Base-by-base conservation (phyloP, 345 rosid genomes). In the Eucalyptus virginea region DNA sequence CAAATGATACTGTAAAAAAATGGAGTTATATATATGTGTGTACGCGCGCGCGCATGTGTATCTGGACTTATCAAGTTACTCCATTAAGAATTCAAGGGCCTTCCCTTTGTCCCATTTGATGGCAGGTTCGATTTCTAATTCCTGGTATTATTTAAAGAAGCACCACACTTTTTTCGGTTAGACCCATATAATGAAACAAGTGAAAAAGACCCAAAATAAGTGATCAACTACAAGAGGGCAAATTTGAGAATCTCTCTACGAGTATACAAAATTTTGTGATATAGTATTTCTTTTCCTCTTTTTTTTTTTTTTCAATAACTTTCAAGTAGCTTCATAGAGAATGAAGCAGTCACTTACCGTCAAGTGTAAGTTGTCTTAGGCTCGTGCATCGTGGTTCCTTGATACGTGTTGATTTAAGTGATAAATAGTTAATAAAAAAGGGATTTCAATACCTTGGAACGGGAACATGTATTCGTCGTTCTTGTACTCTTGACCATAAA, bases 91-190 rank as follows among this genome's bases (percentile, higher is more conserved):
- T 89, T 96, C 99, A 87, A 98, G 97, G 86, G 98, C 98, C 91
- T 95, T 96, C 69, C 99, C 99, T 91, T 91, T 97, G 93, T 98
- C 96, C 99, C 99, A 96, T 89, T 97, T 94, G 87, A 97, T 98
- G 19, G 91, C 92, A 26, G 98, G 96, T 37, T 98, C 96, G 86
- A 98, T 95, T 93, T 97, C 99, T 14, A 96, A 88, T n/a, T 96
- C 98, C 99, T 96, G 34, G 92, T 88, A 90, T 87, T 67, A 90
- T 28, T 77, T 3, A 86, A 86, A 49, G 54, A 30, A 50, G 16
- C 32, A 50, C 97, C 96, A 95, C 98, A 98, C 90, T 34, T 30
- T 86, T 21, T 49, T 48, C 37, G 19, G 51, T 48, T 48, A 45
- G 60, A 21, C 16, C 34, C n/a, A 85, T 51, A 50, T 21, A 48